Evolutionary conservation across 352 stramenopile species (phyloP).

Genomic region (Discostella stelligera): DNA sequence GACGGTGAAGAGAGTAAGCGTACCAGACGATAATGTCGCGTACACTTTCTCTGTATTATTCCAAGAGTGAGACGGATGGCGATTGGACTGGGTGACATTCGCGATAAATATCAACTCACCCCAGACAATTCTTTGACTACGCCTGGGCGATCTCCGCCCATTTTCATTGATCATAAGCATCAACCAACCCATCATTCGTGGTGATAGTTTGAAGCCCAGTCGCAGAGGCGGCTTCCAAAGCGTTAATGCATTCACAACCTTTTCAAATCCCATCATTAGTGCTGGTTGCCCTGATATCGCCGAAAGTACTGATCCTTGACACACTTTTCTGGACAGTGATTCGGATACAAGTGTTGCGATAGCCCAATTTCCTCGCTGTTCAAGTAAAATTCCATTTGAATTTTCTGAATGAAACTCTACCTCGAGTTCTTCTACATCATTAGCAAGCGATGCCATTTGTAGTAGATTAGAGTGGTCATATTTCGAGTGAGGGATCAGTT

Average conservation of each 20-base stretch:
- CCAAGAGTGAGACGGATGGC: background rate
- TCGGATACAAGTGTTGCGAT: slow-evolving; percentile 36
- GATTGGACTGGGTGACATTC: too few species aligned
- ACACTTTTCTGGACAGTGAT: slow-evolving; percentile 32
- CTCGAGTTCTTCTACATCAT: slow-evolving; percentile 18
- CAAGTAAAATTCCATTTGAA: slow-evolving; percentile 28
- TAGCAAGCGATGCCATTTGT: slow-evolving; percentile 35
- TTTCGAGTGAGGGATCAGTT: slow-evolving; percentile 23
- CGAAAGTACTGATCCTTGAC: slow-evolving; percentile 24
- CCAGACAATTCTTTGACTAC: background rate
- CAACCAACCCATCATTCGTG: slow-evolving; percentile 48
- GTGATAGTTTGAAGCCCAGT: slow-evolving; percentile 27
- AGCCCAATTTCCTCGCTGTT: slow-evolving; percentile 39
- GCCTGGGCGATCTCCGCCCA: slow-evolving; percentile 9
- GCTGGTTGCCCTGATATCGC: slow-evolving; percentile 25
- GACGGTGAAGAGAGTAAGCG: slow-evolving; percentile 30
- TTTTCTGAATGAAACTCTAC: slow-evolving; percentile 35
- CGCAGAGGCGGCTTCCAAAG: slow-evolving; percentile 35
- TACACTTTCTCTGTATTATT: slow-evolving; percentile 32
- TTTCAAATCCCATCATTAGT: slow-evolving; percentile 36
- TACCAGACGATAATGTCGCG: slow-evolving; percentile 25
- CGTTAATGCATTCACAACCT: slow-evolving; percentile 18
- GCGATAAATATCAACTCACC: background rate
- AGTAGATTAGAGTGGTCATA: slow-evolving; percentile 33
- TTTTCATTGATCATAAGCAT: slow-evolving; percentile 31